Percentiles rank a stretch among this genome's conserved stretches.
Conservation (phyloP, 2,329 filamentous ascomycete genomes). For the Cytospora chrysosperma region DNA sequence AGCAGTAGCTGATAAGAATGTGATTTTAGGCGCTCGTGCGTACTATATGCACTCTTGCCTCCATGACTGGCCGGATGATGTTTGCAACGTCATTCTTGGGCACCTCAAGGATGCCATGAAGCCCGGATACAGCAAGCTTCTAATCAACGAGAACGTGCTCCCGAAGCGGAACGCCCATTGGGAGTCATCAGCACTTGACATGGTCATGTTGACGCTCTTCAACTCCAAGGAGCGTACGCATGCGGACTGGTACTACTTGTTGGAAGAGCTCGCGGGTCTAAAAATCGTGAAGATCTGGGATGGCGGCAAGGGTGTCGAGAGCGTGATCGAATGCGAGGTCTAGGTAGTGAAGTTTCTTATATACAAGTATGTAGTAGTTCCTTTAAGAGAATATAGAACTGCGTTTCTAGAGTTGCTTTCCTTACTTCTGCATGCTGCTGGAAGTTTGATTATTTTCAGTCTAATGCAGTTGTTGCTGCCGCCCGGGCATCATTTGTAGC, state of each 20-base stretch:
- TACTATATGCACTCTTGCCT: constrained; percentile 32
- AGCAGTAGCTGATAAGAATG: neutral
- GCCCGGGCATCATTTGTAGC: no score
- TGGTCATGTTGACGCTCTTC: constrained; percentile 38
- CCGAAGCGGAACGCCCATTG: constrained; percentile 34
- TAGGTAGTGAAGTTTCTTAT: no score
- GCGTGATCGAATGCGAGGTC: constrained; percentile 39
- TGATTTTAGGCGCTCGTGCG: constrained; percentile 27
- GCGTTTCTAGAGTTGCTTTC: no score
- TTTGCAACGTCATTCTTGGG: constrained; percentile 29
- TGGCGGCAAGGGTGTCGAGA: constrained; percentile 36
- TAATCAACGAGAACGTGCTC: constrained; percentile 38
- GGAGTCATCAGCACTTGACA: constrained; percentile 38
- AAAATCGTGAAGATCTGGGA: constrained; percentile 37
- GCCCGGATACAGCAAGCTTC: constrained; percentile 35
- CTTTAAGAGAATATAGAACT: no score
- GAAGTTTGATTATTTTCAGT: no score
- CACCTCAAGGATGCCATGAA: constrained; percentile 32
- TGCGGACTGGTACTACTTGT: constrained; percentile 35
- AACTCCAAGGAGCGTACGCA: constrained; percentile 37
- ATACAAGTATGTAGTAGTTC: no score
- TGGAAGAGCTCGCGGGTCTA: constrained; percentile 34
- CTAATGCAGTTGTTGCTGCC: no score
- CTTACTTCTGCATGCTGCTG: no score
- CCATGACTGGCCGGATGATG: constrained; percentile 34